Evolutionary conservation across 495 filamentous ascomycete species (phyloP).

Genomic region (Lasiosphaeria ovina): DNA sequence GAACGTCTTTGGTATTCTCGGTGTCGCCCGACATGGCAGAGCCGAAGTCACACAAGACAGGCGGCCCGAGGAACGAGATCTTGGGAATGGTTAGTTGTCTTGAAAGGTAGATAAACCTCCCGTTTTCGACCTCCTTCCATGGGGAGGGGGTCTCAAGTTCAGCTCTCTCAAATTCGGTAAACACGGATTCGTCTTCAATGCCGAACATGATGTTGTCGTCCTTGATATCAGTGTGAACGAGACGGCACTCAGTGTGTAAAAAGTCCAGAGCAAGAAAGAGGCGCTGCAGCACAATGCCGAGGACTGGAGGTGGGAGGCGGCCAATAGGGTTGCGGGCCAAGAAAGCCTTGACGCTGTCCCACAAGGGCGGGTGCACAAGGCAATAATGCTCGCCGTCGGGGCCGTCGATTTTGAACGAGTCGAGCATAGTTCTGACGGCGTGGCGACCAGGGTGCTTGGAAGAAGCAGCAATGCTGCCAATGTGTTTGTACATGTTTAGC

Average conservation of each 20-base stretch:
- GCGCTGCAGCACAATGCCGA: constrained; percentile 33
- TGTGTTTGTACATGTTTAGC: constrained; percentile 39
- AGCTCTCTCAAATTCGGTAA: constrained; percentile 21
- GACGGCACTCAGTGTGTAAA: constrained; percentile 39
- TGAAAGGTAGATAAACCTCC: constrained; percentile 33
- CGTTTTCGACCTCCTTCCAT: constrained; percentile 29
- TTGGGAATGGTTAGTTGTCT: constrained; percentile 23
- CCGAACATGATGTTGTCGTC: constrained; percentile 37
- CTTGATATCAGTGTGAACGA: constrained; percentile 49
- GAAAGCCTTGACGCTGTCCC: constrained; percentile 34
- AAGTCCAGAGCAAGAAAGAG: constrained; percentile 43
- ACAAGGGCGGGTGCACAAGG: constrained; percentile 44
- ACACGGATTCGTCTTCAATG: constrained; percentile 15
- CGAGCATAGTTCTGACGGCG: constrained; percentile 38
- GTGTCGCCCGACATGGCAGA: constrained; percentile 37
- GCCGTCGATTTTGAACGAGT: constrained; percentile 40
- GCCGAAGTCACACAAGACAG: constrained; percentile 49
- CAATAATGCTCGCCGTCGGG: constrained; percentile 42
- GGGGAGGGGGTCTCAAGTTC: constrained; percentile 32
- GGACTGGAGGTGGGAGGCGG: constrained; percentile 27
- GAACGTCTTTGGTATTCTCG: constrained; percentile 21
- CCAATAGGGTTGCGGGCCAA: constrained; percentile 29
- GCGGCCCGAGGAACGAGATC: constrained; percentile 15
- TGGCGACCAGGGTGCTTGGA: constrained; percentile 35
- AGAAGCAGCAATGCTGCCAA: constrained; percentile 26